A percentile compares a stretch with the other conserved stretches of the same genome.
These are phyloP conservation scores for Talaromyces thailandensis DNA, from an alignment of 495 filamentous ascomycete species.

Conservation along the genomic window DNA sequence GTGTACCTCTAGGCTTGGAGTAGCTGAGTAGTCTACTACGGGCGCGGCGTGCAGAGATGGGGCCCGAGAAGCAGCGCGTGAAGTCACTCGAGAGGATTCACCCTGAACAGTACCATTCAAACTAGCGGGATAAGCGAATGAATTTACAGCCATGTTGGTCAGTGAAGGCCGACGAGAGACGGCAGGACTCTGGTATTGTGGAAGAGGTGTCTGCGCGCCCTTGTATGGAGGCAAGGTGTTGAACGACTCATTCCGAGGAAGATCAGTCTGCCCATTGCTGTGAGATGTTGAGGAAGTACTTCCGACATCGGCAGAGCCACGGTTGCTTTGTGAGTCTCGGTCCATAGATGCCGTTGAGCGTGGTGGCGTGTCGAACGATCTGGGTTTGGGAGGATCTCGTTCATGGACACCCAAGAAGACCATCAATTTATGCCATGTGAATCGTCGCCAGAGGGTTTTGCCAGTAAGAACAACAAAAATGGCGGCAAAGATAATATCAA, in stretches of 20 bases:
- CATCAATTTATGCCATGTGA: slow-evolving; percentile 4
- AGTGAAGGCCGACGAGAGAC: slow-evolving; percentile 4
- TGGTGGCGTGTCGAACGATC: not conserved
- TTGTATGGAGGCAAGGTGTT: slow-evolving; percentile 2
- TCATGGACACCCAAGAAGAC: not conserved
- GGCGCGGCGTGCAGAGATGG: not conserved
- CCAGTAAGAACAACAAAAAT: not conserved
- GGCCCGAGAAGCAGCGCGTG: not conserved
- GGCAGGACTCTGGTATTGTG: slow-evolving; percentile 2
- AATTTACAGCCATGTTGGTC: not conserved
- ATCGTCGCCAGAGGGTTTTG: slow-evolving; percentile 8
- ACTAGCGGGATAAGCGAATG: not conserved
- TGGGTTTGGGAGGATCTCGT: not conserved
- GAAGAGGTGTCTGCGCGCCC: slow-evolving; percentile 1
- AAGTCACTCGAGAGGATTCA: slow-evolving; percentile 4
- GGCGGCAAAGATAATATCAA: slow-evolving; percentile 4
- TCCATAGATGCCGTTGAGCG: not conserved
- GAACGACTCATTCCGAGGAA: slow-evolving; percentile 1
- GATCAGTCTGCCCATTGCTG: not conserved
- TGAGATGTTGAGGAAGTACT: not conserved
- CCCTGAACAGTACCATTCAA: not conserved
- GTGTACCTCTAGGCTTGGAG: not conserved
- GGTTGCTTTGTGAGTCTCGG: not conserved
- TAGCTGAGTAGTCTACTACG: not conserved
- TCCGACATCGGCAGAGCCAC: not conserved